phyloP scores from a whole-genome alignment of 441 rosid species.

The Erysimum cheiri region DNA sequence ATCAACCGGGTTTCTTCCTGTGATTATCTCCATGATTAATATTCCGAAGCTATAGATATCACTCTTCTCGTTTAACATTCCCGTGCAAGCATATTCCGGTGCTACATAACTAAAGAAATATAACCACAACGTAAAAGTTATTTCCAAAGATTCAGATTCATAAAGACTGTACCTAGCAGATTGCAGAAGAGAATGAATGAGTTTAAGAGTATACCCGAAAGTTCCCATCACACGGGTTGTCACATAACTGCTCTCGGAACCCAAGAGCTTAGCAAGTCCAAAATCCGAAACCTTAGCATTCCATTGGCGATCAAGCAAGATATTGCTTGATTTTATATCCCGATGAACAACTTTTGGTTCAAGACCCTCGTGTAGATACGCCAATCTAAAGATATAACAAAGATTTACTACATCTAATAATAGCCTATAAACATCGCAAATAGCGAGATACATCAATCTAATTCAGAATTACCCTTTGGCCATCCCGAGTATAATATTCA shows the following conservation, averaged over 20 bases:
- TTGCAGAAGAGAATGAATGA: constrained; percentile 4
- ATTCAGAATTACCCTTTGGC: constrained; percentile 72
- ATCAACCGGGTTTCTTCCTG: constrained; percentile 92
- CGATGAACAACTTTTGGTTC: constrained; percentile 98
- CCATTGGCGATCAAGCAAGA: constrained; percentile 91
- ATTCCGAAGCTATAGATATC: constrained; percentile 94
- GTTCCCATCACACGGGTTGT: constrained; percentile 99
- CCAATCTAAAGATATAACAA: constrained; percentile 60
- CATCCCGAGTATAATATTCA: constrained; percentile 84
- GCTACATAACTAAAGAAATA: constrained; percentile 73
- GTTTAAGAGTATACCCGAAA: constrained; percentile 61
- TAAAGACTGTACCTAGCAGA: background rate
- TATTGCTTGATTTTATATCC: constrained; percentile 90
- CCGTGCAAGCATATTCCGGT: constrained; percentile 98
- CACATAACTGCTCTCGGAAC: constrained; percentile 85
- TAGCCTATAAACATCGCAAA: constrained; percentile 6
- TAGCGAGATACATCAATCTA: background rate
- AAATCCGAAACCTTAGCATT: constrained; percentile 92
- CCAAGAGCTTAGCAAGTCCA: constrained; percentile 93
- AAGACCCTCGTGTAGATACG: constrained; percentile 97
- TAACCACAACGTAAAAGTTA: background rate
- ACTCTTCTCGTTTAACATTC: constrained; percentile 97
- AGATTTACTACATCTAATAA: background rate
- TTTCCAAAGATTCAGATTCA: background rate
- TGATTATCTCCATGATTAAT: constrained; percentile 86